Evolutionary conservation across 2,329 filamentous ascomycete genomes (phyloP), one percentile per base, ranked within the genome.

Genomic region (Rachicladosporium sp.): DNA sequence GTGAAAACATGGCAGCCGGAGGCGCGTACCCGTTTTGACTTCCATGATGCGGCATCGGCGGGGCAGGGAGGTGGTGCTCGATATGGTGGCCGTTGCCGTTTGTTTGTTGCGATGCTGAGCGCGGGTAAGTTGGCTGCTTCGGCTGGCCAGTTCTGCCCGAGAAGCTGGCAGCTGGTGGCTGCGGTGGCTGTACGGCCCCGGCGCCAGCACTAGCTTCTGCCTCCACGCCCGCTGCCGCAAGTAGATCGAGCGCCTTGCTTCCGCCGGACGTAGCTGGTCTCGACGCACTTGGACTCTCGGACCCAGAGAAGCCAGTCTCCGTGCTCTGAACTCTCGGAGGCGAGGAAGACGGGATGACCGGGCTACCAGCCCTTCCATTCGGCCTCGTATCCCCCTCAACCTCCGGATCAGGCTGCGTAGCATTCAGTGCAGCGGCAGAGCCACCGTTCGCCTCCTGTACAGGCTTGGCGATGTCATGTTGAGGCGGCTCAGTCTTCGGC

Each of bases 81-180:
- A n/a, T 32, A 32, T n/a, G 10, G 50, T 42, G 59, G 42, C 40
- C 59, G 57, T 27, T 19, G 15, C 15, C 15, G 15, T 19, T 19
- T 5, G 15, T 19, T 19, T 19, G 15, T 56, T 52, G 33, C 36
- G 29, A 34, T 37, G 6, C 35, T 37, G 13, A 27, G 58, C 58
- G 29, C 59, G 46, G 4, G 30, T 29, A 59, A 58, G 53, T 60
- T 59, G 1, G 56, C 56, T 6, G 54, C 54, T 33, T 33, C 38
- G 31, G 35, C 31, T 13, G 33, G 30, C 12, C 35, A 41, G 10
- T 6, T 29, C 23, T 11, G 38, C 34, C 2, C 34, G 29, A 11
- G 38, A 34, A 21, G 34, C 30, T 15, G 37, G 13, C 11, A 35
- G 38, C 4, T 41, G 38, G 11, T 29, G 19, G n/a, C 27, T 41